These are phyloP conservation scores for Claviceps digitariae DNA, from an alignment of 2,329 filamentous ascomycete genomes.

Conservation along the genomic window DNA sequence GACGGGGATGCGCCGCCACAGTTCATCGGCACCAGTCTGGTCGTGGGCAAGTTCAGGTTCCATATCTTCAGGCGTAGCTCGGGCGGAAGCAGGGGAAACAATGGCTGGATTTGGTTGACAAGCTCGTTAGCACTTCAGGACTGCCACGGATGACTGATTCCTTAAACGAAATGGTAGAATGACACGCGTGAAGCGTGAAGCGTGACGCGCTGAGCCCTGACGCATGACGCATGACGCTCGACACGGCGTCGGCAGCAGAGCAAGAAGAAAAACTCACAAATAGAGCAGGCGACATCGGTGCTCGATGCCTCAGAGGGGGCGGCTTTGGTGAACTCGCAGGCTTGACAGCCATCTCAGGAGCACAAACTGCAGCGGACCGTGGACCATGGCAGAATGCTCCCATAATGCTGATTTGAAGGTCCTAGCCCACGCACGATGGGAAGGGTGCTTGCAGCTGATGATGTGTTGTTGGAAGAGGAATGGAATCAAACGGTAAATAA, in stretches of 20 bases:
- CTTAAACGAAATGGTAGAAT: too few species aligned
- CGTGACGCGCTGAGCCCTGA: not conserved
- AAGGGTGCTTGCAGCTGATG: not conserved
- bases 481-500: not conserved
- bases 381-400: conserved; percentile 4
- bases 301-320: not conserved
- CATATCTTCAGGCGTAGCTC: conserved; percentile 36
- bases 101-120: conserved; percentile 17
- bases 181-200: not conserved
- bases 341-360: conserved; percentile 1
- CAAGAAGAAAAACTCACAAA: conserved; percentile 5
- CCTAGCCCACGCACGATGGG: not conserved
- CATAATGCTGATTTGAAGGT: conserved; percentile 1
- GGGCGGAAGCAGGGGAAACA: conserved; percentile 29
- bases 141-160: not conserved
- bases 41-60: conserved; percentile 27
- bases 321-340: not conserved
- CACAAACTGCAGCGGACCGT: conserved; percentile 1
- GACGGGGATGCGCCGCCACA: conserved; percentile 22
- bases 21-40: conserved; percentile 29
- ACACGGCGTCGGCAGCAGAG: not conserved
- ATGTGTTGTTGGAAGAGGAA: not conserved
- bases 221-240: not conserved
- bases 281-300: not conserved
- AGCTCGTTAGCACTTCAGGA: not conserved